Evolutionary conservation across 2,329 filamentous ascomycete genomes (phyloP), one percentile per base, ranked within the genome.

Genomic region (Alternaria metachromatica): DNA sequence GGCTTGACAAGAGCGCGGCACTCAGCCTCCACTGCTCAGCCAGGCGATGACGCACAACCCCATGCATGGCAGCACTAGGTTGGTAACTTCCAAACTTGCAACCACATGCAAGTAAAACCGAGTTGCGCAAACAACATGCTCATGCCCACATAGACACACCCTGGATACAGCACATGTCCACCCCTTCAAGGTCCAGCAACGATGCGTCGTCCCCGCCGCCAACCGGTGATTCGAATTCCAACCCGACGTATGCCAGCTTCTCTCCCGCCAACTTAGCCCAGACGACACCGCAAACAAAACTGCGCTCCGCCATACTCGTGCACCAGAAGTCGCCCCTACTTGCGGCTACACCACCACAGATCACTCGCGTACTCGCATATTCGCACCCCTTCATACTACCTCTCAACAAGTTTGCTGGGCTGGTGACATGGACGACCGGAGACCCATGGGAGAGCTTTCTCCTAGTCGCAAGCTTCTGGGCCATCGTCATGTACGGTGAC

Each of bases 361-460:
- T 99, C 78, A 99, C 96, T 3, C 89, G 96, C 72, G 94, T 95
- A 13, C 86, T 99, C 64, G 95, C 95, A 68, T 97, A 98, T 79
- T 97, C 94, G 67, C 95, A 99, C 78, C 94, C 96, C 0, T 98
- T 97, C 78, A 85, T 99, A 8, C 84, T 97, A 8, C 94, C 94
- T 6, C 84, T 98, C 61, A 98, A 97, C 79, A 92, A 91, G 76
- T 81, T 97, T 15, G 91, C 88, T 3, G 96, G 95, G 0, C 83
- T 99, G 65, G 77, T 99, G 67, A 97, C 92, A 82, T 99, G 96
- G 96, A 97, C 93, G 9, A 94, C 92, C 1, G 92, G 88, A 43
- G 96, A 99, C 78, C 90, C 94, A 0, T 99, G 95, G 95, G 94
- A 98, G 84, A 97, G 94, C 84, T 99, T 98, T 76, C 84, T 99